These are phyloP conservation scores for Pleurotus djamor DNA, from an alignment of 768 basidiomycete species.

Conservation along the genomic window DNA sequence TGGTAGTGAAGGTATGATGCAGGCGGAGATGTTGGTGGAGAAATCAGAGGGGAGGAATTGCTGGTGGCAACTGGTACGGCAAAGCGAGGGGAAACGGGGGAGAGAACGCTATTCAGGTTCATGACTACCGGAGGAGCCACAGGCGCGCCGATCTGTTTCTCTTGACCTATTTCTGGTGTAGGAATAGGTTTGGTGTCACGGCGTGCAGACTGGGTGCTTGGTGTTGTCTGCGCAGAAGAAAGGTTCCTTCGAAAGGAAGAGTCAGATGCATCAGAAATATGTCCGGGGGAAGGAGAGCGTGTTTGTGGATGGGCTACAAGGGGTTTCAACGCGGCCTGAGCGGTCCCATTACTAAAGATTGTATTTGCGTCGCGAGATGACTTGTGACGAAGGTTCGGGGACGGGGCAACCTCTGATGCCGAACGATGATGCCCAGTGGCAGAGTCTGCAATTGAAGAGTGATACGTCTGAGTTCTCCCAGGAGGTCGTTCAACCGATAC, in stretches of 20 bases:
- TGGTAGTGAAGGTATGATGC: constrained; percentile 57
- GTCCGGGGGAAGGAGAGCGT: constrained; percentile 28
- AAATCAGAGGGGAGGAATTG: constrained; percentile 2
- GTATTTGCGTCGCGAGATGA: constrained; percentile 42
- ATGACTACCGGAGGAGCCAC: constrained; percentile 65
- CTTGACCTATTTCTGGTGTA: constrained; percentile 64
- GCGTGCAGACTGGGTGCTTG: not conserved
- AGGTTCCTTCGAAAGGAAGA: constrained; percentile 18
- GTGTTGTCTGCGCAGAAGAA: constrained; percentile 11
- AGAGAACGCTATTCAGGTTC: constrained; percentile 25
- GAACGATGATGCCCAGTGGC: constrained; percentile 38
- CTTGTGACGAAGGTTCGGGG: constrained; percentile 14
- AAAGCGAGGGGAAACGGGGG: not conserved
- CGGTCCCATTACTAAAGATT: constrained; percentile 27
- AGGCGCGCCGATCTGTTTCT: constrained; percentile 55
- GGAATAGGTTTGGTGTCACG: constrained; percentile 31
- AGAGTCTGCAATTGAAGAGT: constrained; percentile 4
- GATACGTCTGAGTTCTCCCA: constrained; percentile 14
- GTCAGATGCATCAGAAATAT: constrained; percentile 17
- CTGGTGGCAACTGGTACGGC: constrained; percentile 8
- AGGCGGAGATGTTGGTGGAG: constrained; percentile 21
- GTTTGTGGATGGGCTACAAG: constrained; percentile 28
- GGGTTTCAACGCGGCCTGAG: constrained; percentile 23
- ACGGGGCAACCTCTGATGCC: constrained; percentile 40
- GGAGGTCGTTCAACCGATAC: constrained; percentile 15